Evolutionary conservation across 2,329 filamentous ascomycete genomes (phyloP).

Genomic region (Aplosporella prunicola): DNA sequence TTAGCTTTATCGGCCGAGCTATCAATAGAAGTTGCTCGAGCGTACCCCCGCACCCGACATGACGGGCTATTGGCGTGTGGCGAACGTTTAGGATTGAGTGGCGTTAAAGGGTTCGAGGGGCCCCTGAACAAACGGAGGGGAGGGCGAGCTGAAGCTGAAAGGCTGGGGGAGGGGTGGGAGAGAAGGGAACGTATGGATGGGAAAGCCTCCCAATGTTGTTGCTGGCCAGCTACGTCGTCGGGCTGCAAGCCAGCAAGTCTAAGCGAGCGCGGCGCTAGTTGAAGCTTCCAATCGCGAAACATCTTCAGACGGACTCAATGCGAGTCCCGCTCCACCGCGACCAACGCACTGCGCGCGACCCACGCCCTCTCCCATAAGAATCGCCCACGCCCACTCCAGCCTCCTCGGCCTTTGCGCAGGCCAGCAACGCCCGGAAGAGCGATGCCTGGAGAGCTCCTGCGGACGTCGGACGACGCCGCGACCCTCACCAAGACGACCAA

Average conservation of each 20-base stretch:
- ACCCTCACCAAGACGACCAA: conserved; percentile 4
- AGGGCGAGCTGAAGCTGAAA: too few species aligned
- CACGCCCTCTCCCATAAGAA: not conserved
- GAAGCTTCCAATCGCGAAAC: not conserved
- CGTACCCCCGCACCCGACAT: conserved; percentile 45
- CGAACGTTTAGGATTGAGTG: too few species aligned
- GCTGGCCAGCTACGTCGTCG: too few species aligned
- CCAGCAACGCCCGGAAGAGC: conserved; percentile 23
- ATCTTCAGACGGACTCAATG: too few species aligned
- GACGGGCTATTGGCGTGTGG: conserved; percentile 14
- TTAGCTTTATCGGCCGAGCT: conserved; percentile 16
- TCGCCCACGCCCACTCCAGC: conserved; percentile 3
- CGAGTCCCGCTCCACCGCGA: too few species aligned
- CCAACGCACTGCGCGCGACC: not conserved
- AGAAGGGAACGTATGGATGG: too few species aligned
- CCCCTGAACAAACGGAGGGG: conserved; percentile 4
- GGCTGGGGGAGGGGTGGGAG: too few species aligned
- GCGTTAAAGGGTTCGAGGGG: too few species aligned
- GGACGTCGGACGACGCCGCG: conserved; percentile 23
- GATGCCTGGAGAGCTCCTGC: conserved; percentile 37
- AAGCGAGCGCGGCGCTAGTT: too few species aligned
- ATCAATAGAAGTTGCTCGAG: conserved; percentile 12
- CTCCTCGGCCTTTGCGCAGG: conserved; percentile 20
- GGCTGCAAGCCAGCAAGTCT: too few species aligned
- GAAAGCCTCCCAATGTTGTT: too few species aligned